Evolutionary conservation across 1,139 yeast genomes (phyloP).

Genomic region (Pichia sp.): DNA sequence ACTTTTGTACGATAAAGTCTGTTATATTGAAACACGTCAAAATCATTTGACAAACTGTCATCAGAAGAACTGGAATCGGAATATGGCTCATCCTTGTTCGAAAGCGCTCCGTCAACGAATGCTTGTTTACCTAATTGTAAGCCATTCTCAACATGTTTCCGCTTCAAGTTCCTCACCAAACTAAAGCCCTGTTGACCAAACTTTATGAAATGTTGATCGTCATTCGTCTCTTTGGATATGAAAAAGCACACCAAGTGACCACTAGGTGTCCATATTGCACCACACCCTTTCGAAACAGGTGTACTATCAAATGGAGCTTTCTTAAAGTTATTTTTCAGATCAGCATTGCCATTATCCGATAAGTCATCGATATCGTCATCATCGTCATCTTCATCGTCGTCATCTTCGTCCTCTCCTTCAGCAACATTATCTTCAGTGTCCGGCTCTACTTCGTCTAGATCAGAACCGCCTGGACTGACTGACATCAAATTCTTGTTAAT

Average conservation of each 20-base stretch:
- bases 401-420: slow-evolving; percentile 8
- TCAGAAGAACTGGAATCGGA: slow-evolving; percentile 20
- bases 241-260: slow-evolving; percentile 83
- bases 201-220: slow-evolving; percentile 36
- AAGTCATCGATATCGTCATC: slow-evolving; percentile 1
- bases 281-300: slow-evolving; percentile 90
- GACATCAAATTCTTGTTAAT: slow-evolving; percentile 20
- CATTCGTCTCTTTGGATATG: slow-evolving; percentile 48
- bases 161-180: slow-evolving; percentile 33
- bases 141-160: slow-evolving; percentile 25
- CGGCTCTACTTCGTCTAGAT: slow-evolving; percentile 9
- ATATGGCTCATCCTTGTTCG: slow-evolving; percentile 17
- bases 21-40: slow-evolving; percentile 47
- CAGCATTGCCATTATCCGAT: neutral
- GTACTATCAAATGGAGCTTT: slow-evolving; percentile 59
- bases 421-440: slow-evolving; percentile 13
- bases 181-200: slow-evolving; percentile 43
- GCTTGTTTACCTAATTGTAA: slow-evolving; percentile 17
- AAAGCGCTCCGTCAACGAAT: slow-evolving; percentile 8
- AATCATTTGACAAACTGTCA: slow-evolving; percentile 49
- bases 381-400: slow-evolving; percentile 5
- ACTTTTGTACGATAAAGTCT: slow-evolving; percentile 42
- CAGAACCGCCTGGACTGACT: slow-evolving; percentile 4
- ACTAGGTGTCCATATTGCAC: slow-evolving; percentile 78
- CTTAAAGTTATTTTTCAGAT: slow-evolving; percentile 15